Evolutionary conservation across 1,284 basidiomycete genomes (phyloP), one percentile per base, ranked within the genome.

Genomic region (Stereum hirsutum): DNA sequence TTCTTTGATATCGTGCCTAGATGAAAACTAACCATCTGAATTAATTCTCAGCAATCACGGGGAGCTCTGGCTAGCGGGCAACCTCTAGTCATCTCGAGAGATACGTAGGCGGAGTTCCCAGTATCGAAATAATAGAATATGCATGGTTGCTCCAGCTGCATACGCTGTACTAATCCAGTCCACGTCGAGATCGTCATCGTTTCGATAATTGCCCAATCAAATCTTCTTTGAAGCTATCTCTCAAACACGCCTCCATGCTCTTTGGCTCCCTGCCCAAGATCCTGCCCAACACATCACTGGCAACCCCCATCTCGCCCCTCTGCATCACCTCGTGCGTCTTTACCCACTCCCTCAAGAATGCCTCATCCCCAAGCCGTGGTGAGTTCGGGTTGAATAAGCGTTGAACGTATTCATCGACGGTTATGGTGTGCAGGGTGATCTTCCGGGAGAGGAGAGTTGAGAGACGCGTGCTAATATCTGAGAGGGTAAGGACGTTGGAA

Each of bases 281-380:
- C 27, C 51, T 33, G 39, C 52, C 49, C 39, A 63, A 45, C 21
- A 58, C 41, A 14, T 58, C 56, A 30, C 60, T 59, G 10, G 58
- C 54, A 1, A 52, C 53, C 1, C 50, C 57, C 5, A 54, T 47
- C 47, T 63, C 60, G 8, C 58, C 59, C 1, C 55, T 49, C 37
- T 23, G 42, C 20, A 63, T 27, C 14, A 54, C 58, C n/a, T 50
- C 50, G 48, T 50, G 60, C 23, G 57, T 59, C 42, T 58, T 61
- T 34, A 57, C 55, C 61, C 61, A 63, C 38, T 48, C 43, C 25
- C 53, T 48, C 38, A 61, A 39, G 41, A 59, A 56, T 30, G 53
- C 54, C 36, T 58, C 56, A 8, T 53, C 52, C 7, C 53, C 54
- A 5, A 50, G 44, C n/a, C n/a, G n/a, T 15, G 50, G 47, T 1